Evolutionary conservation across 1,284 basidiomycete genomes (phyloP).

Genomic region (Trichosporon coremiiforme): DNA sequence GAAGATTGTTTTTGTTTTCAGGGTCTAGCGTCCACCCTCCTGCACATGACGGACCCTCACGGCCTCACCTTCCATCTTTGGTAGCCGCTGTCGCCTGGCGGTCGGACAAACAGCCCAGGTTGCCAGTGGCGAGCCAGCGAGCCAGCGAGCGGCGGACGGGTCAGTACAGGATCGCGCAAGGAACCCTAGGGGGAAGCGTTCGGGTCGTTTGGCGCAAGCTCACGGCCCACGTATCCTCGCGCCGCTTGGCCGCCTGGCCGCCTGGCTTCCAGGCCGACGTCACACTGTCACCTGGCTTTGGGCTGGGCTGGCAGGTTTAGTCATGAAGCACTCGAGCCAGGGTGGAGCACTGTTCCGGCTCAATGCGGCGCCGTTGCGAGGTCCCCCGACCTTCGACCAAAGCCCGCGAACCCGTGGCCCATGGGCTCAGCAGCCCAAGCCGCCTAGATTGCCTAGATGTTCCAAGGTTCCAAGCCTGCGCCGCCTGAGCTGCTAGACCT

Average conservation of each 20-base stretch:
- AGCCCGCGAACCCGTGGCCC: background rate
- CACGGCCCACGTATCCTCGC: slow-evolving; percentile 7
- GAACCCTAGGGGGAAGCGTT: background rate
- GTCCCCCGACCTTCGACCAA: background rate
- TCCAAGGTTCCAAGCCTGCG: too few relatives aligned
- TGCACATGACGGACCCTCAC: background rate
- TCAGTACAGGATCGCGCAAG: background rate
- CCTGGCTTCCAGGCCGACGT: background rate
- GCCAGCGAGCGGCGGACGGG: too few relatives aligned
- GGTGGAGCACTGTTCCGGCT: background rate
- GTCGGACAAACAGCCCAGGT: background rate
- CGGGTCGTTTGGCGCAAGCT: background rate
- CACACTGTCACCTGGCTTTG: background rate
- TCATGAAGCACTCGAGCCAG: background rate
- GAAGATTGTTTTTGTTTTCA: slow-evolving; percentile 14
- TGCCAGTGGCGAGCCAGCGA: too few relatives aligned
- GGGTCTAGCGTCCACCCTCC: background rate
- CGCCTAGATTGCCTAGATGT: too few relatives aligned
- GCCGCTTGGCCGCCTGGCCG: background rate
- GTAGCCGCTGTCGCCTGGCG: background rate
- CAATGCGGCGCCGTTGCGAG: slow-evolving; percentile 1
- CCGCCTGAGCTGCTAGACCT: background rate
- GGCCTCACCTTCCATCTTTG: background rate
- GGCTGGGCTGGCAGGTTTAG: background rate
- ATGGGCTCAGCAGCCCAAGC: background rate